phyloP scores from a whole-genome alignment of 208 protist species.

The Naegleria gruberi region DNA sequence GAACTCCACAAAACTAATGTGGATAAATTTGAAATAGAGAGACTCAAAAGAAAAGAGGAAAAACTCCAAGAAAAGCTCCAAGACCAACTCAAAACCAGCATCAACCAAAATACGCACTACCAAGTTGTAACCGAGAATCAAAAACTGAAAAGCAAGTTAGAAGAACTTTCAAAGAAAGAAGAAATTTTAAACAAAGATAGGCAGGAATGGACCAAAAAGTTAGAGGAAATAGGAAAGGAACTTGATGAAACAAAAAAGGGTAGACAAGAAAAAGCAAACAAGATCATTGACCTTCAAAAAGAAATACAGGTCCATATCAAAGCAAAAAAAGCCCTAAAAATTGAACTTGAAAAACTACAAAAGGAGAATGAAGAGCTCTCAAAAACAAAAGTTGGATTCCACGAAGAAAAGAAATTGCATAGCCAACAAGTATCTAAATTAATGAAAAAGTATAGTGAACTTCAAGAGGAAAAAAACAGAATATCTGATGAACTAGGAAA shows the following conservation, averaged over 20 bases:
- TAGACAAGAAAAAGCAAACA: not conserved
- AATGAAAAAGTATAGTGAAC: not conserved
- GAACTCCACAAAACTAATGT: not conserved
- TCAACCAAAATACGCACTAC: not conserved
- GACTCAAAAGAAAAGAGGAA: not conserved
- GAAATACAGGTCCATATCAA: not conserved
- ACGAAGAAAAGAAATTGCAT: not conserved
- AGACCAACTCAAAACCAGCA: not conserved
- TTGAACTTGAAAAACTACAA: not conserved
- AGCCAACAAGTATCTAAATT: not conserved
- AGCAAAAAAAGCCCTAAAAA: not conserved
- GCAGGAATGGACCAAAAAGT: not conserved
- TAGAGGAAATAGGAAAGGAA: not conserved
- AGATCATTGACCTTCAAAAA: not conserved
- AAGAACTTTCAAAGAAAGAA: not conserved
- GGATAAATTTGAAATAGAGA: not conserved
- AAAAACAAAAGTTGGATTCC: not conserved
- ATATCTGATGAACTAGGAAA: not conserved
- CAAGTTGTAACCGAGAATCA: not conserved
- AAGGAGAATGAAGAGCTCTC: not conserved
- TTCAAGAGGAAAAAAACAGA: not conserved
- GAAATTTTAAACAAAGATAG: not conserved
- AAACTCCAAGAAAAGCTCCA: not conserved
- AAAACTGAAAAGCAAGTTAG: not conserved
- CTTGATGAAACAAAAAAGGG: not conserved